Percentiles rank a stretch among this genome's conserved stretches.
These are phyloP conservation scores for Eucalyptus melliodora DNA, from an alignment of 345 rosid genomes.

Conservation along the genomic window DNA sequence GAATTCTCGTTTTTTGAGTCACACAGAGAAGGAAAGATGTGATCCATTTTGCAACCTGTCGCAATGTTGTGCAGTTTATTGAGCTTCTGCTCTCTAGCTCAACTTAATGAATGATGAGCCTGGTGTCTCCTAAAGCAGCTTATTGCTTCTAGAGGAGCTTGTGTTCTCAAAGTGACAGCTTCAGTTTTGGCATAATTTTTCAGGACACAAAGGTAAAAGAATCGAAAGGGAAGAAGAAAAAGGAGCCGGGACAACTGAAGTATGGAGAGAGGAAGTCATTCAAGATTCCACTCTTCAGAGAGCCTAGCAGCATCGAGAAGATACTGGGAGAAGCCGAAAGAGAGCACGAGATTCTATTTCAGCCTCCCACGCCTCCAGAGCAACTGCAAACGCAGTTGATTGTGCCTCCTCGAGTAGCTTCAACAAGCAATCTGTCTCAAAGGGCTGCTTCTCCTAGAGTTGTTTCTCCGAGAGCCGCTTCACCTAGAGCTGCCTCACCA, in stretches of 20 bases:
- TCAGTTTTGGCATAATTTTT: background rate
- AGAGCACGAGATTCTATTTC: constrained; percentile 56
- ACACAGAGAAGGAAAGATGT: background rate
- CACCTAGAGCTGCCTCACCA: constrained; percentile 35
- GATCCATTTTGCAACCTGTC: background rate
- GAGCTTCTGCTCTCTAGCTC: background rate
- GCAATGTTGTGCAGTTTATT: background rate
- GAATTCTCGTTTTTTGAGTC: background rate
- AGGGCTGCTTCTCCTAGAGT: constrained; percentile 31
- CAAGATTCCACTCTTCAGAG: constrained; percentile 59
- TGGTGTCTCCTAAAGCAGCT: background rate
- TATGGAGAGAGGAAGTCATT: constrained; percentile 71
- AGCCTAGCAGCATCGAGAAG: constrained; percentile 89
- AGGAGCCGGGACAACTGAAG: constrained; percentile 38
- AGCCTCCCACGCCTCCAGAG: constrained; percentile 61
- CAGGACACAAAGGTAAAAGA: background rate
- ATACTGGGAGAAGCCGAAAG: constrained; percentile 90
- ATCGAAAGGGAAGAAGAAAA: background rate
- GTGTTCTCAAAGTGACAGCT: background rate
- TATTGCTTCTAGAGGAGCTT: background rate
- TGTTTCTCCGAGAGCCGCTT: constrained; percentile 14
- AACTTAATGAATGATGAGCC: background rate
- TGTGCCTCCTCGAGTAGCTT: constrained; percentile 26
- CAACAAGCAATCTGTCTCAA: constrained; percentile 34
- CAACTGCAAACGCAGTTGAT: constrained; percentile 8